These are phyloP conservation scores for Scorias spongiosa DNA, from an alignment of 2,329 filamentous ascomycete species.

Conservation along the genomic window DNA sequence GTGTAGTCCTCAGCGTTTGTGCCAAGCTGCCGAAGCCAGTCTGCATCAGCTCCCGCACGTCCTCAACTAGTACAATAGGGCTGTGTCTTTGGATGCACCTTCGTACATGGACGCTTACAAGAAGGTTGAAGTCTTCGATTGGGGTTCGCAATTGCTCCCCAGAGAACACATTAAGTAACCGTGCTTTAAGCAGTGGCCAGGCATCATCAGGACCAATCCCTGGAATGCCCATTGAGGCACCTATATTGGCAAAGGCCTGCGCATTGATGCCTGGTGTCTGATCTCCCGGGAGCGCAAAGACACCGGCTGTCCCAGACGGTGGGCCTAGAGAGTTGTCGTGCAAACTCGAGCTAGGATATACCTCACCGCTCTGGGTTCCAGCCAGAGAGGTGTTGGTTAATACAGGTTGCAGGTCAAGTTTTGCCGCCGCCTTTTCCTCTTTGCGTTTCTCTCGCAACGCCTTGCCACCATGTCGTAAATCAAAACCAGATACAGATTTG, in stretches of 20 bases:
- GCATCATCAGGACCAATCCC: constrained; percentile 52
- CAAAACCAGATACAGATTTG: constrained; percentile 68
- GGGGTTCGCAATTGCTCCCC: constrained; percentile 67
- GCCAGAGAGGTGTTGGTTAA: constrained; percentile 15
- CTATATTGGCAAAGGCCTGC: constrained; percentile 28
- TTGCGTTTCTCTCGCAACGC: constrained; percentile 60
- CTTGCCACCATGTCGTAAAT: constrained; percentile 61
- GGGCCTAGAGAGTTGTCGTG: constrained; percentile 5
- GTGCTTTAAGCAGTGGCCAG: constrained; percentile 65
- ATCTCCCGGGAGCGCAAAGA: constrained; percentile 15
- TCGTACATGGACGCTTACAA: constrained; percentile 65
- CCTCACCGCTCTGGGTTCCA: constrained; percentile 5
- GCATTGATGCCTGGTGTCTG: constrained; percentile 18
- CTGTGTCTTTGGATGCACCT: constrained; percentile 60
- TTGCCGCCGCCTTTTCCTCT: constrained; percentile 33
- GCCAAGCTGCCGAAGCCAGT: constrained; percentile 79
- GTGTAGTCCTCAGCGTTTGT: constrained; percentile 59
- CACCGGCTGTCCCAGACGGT: constrained; percentile 13
- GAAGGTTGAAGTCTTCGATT: constrained; percentile 67
- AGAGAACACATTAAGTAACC: constrained; percentile 64
- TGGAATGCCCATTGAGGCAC: constrained; percentile 31
- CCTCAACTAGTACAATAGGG: constrained; percentile 57
- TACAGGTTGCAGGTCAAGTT: constrained; percentile 16
- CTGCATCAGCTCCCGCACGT: constrained; percentile 57
- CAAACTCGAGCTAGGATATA: constrained; percentile 8